Percentiles rank a stretch among this genome's conserved stretches.
Evolutionary conservation across 495 filamentous ascomycete genomes (phyloP).

Genomic region (Halenospora varia): DNA sequence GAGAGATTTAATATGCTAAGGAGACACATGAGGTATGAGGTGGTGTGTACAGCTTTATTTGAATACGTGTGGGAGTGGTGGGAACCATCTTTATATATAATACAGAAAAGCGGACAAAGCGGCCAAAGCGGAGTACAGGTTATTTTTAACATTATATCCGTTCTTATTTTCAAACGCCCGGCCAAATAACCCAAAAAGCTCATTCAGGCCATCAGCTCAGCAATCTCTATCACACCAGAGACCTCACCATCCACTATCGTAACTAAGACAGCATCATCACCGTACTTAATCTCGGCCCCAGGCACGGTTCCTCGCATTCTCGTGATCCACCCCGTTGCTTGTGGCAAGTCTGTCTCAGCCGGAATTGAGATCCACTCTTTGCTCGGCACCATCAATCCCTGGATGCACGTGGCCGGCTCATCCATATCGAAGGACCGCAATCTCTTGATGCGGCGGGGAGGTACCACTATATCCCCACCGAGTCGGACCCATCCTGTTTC

Average conservation of each 20-base stretch:
- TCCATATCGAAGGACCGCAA: slow-evolving; percentile 33
- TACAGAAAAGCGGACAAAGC: too few relatives aligned
- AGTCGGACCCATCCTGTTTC: slow-evolving; percentile 43
- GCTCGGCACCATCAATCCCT: slow-evolving; percentile 32
- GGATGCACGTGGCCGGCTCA: slow-evolving; percentile 20
- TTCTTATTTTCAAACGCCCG: neutral
- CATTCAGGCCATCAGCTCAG: slow-evolving; percentile 16
- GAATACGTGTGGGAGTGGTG: too few relatives aligned
- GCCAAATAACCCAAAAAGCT: neutral
- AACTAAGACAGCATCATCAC: slow-evolving; percentile 39
- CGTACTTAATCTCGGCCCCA: slow-evolving; percentile 14
- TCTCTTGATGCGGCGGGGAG: slow-evolving; percentile 36
- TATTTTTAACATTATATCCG: too few relatives aligned
- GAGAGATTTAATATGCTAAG: too few relatives aligned
- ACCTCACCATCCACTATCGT: slow-evolving; percentile 37
- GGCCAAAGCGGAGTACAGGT: too few relatives aligned
- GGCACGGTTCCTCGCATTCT: slow-evolving; percentile 15
- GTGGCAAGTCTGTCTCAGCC: slow-evolving; percentile 34
- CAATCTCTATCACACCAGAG: slow-evolving; percentile 41
- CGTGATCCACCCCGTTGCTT: slow-evolving; percentile 35
- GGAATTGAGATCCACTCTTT: slow-evolving; percentile 42
- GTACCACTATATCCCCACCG: slow-evolving; percentile 33
- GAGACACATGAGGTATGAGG: too few relatives aligned
- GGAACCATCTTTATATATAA: too few relatives aligned
- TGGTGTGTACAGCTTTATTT: too few relatives aligned